Percentiles rank a stretch among this genome's conserved stretches.
phyloP scores from a whole-genome alignment of 495 filamentous ascomycete genomes.

The Chaetomium tenue region DNA sequence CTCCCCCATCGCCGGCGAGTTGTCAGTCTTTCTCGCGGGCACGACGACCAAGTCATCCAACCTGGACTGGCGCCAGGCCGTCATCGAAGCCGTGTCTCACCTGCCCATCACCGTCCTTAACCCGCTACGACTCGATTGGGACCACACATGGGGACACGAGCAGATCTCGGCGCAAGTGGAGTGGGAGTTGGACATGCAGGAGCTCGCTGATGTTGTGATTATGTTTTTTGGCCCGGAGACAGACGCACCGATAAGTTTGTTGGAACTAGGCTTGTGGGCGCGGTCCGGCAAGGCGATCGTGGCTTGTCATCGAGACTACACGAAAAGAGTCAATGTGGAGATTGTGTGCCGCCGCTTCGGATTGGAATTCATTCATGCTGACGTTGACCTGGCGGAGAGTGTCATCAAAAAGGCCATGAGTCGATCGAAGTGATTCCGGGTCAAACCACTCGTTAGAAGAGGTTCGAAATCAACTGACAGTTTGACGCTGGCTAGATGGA shows the following conservation, averaged over 20 bases:
- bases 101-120: conserved; percentile 59
- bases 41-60: conserved; percentile 42
- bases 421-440: not conserved
- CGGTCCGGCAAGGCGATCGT: conserved; percentile 49
- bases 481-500: too few relatives aligned
- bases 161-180: conserved; percentile 54
- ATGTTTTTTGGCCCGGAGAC: conserved; percentile 52
- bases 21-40: conserved; percentile 47
- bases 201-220: conserved; percentile 52
- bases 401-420: not conserved
- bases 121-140: conserved; percentile 55
- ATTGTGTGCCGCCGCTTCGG: conserved; percentile 51
- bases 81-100: conserved; percentile 37
- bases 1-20: conserved; percentile 25
- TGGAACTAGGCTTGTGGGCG: conserved; percentile 47
- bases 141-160: conserved; percentile 46
- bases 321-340: conserved; percentile 57
- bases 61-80: conserved; percentile 43
- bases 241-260: conserved; percentile 32
- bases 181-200: conserved; percentile 59
- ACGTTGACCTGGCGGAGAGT: conserved; percentile 26
- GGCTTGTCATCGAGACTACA: conserved; percentile 51
- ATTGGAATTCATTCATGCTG: conserved; percentile 37
- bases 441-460: too few relatives aligned
- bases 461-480: too few relatives aligned